These are phyloP conservation scores for Cyclotella choctawhatcheeana DNA, from an alignment of 108 stramenopile species.

Conservation along the genomic window DNA sequence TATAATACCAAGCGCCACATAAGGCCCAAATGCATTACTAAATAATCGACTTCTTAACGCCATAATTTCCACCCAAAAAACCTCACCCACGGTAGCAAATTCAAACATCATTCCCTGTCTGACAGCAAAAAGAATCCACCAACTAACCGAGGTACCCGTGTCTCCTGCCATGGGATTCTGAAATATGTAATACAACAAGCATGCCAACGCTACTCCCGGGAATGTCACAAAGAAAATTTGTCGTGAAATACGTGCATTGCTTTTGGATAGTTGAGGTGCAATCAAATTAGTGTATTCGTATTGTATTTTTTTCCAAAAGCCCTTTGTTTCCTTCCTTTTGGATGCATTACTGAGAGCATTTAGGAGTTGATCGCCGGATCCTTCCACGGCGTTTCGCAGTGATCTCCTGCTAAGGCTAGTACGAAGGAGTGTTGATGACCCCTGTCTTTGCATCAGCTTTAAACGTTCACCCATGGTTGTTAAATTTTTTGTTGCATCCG, in stretches of 20 bases:
- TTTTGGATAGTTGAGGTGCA: constrained; percentile 30
- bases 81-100: constrained; percentile 31
- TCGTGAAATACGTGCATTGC: constrained; percentile 15
- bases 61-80: constrained; percentile 53
- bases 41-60: constrained; percentile 47
- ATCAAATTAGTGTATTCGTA: constrained; percentile 47
- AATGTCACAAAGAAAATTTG: constrained; percentile 33
- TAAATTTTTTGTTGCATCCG: neutral
- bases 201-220: constrained; percentile 32
- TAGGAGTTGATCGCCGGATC: constrained; percentile 54
- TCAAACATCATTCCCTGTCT: constrained; percentile 44
- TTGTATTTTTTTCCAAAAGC: constrained; percentile 53
- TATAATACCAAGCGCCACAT: constrained; percentile 43
- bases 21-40: constrained; percentile 37
- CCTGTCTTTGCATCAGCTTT: neutral
- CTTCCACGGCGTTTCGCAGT: neutral
- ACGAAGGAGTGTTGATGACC: neutral
- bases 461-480: constrained; percentile 17
- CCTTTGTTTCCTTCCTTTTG: constrained; percentile 61
- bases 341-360: constrained; percentile 80
- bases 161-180: constrained; percentile 52
- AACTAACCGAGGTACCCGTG: constrained; percentile 40
- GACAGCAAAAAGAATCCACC: constrained; percentile 47
- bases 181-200: constrained; percentile 42
- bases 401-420: neutral